Percentiles rank a stretch among this genome's conserved stretches.
phyloP scores from a whole-genome alignment of 192 early-diverging fungal species.

The Oehlia diaphana region DNA sequence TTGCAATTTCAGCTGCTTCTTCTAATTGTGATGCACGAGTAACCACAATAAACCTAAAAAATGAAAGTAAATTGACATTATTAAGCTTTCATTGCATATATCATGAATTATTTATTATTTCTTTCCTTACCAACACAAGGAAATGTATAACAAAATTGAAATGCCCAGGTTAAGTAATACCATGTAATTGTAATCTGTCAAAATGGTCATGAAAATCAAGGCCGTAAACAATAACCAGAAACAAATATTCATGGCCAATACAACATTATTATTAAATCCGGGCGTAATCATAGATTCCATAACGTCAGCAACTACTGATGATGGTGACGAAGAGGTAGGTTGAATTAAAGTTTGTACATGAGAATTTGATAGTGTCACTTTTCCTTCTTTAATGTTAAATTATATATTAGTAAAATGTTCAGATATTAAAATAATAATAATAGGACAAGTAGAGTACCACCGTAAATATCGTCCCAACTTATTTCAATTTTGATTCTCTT shows the following conservation, averaged over 20 bases:
- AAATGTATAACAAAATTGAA: constrained; percentile 8
- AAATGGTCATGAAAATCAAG: neutral
- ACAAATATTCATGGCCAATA: constrained; percentile 1
- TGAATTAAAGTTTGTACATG: constrained; percentile 16
- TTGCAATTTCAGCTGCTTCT: neutral
- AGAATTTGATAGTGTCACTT: neutral
- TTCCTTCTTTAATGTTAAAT: neutral
- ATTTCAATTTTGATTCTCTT: constrained; percentile 13
- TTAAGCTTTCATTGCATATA: neutral
- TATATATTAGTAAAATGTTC: no score
- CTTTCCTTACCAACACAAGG: constrained; percentile 1
- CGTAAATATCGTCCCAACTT: neutral
- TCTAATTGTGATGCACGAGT: neutral
- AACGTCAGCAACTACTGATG: constrained; percentile 13
- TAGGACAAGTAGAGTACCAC: neutral
- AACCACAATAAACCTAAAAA: constrained; percentile 6
- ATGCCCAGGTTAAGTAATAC: neutral
- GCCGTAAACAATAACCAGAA: constrained; percentile 9
- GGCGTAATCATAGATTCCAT: constrained; percentile 23
- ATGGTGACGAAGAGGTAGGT: constrained; percentile 4
- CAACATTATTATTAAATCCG: constrained; percentile 28
- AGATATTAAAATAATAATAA: neutral
- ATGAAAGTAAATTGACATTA: neutral
- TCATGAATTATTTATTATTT: neutral
- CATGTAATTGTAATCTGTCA: constrained; percentile 3